Evolutionary conservation across 768 basidiomycete species (phyloP).

Genomic region (Psilocybe subaeruginosa): DNA sequence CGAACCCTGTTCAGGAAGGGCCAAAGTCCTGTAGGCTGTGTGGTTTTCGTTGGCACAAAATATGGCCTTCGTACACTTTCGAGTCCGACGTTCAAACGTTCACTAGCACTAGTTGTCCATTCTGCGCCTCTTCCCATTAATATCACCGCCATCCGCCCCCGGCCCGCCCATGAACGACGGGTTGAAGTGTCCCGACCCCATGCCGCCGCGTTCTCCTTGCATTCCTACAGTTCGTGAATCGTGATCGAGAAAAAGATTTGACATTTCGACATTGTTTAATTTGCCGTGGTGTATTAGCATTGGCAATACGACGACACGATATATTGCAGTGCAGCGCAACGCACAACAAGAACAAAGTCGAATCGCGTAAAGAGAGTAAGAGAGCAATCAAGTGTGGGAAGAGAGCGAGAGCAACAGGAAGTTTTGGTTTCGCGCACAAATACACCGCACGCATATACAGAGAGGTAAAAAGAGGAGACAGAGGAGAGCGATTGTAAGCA

Average conservation of each 20-base stretch:
- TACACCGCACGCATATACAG: not conserved
- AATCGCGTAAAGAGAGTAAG: no score
- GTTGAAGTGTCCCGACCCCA: conserved; percentile 64
- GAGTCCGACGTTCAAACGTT: not conserved
- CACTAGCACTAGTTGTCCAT: conserved; percentile 8
- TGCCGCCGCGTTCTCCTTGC: conserved; percentile 44
- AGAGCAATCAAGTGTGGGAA: no score
- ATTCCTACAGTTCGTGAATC: conserved; percentile 28
- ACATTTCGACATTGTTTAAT: not conserved
- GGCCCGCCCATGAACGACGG: conserved; percentile 64
- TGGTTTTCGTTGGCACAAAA: no score
- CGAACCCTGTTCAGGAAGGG: no score
- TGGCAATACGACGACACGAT: not conserved
- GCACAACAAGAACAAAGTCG: not conserved
- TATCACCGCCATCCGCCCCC: not conserved
- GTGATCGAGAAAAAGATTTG: not conserved
- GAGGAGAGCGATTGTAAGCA: conserved; percentile 38
- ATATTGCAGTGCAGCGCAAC: not conserved
- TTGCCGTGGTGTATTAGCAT: no score
- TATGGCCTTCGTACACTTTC: no score
- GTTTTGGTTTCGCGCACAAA: not conserved
- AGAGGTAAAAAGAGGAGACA: conserved; percentile 22
- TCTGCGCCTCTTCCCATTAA: not conserved
- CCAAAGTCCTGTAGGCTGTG: no score
- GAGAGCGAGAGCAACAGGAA: no score